phyloP scores from a whole-genome alignment of 768 basidiomycete species.

The Boletus rubroflammeus region DNA sequence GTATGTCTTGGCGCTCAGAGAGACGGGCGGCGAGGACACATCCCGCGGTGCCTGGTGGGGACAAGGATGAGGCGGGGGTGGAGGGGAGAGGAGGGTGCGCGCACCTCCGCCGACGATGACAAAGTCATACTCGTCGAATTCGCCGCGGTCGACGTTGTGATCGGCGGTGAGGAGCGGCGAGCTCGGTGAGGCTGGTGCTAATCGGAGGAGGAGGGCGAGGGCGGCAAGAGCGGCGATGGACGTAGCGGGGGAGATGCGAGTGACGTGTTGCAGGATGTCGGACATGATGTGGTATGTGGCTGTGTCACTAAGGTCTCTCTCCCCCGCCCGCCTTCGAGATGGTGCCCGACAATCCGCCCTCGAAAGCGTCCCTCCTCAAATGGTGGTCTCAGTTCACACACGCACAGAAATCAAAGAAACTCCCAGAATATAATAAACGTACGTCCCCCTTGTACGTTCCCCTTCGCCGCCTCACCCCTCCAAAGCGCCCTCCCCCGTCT shows the following conservation, averaged over 20 bases:
- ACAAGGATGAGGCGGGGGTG: not conserved
- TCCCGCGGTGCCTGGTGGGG: conserved; percentile 40
- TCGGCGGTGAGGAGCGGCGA: not conserved
- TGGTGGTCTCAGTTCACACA: conserved; percentile 82
- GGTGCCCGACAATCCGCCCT: conserved; percentile 35
- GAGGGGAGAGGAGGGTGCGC: not conserved
- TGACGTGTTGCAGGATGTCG: not conserved
- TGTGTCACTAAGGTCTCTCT: too few relatives aligned
- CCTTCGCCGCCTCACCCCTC: conserved; percentile 1
- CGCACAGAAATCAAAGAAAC: conserved; percentile 59
- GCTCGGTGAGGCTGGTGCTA: too few relatives aligned
- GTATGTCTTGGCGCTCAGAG: conserved; percentile 34
- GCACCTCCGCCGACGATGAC: conserved; percentile 56
- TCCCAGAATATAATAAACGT: conserved; percentile 45
- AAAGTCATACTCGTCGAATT: conserved; percentile 42
- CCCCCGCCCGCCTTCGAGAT: too few relatives aligned
- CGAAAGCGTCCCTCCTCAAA: conserved; percentile 62
- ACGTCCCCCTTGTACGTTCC: conserved; percentile 8
- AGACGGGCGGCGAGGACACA: conserved; percentile 44
- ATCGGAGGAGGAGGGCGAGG: not conserved
- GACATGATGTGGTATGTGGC: conserved; percentile 11
- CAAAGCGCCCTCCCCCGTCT: conserved; percentile 48
- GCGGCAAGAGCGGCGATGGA: not conserved
- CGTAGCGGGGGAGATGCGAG: not conserved
- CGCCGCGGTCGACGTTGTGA: not conserved